Evolutionary conservation across 2,329 filamentous ascomycete species (phyloP).

Genomic region (Cladophialophora chaetospira): DNA sequence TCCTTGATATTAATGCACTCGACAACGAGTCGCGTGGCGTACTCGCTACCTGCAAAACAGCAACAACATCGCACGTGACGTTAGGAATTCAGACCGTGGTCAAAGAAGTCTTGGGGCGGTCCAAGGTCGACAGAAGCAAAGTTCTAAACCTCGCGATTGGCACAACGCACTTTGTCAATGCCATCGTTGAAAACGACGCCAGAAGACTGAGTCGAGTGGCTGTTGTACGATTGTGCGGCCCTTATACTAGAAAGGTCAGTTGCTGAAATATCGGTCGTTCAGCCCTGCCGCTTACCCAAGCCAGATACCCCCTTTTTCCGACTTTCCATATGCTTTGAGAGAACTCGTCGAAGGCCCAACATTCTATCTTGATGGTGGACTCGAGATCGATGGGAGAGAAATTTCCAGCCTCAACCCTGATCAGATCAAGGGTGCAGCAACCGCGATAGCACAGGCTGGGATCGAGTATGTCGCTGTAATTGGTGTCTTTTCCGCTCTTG

Average conservation of each 20-base stretch:
- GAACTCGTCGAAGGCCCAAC: slow-evolving; percentile 47
- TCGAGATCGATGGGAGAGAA: slow-evolving; percentile 54
- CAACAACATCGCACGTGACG: slow-evolving; percentile 55
- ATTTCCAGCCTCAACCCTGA: slow-evolving; percentile 44
- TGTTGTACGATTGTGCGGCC: slow-evolving; percentile 51
- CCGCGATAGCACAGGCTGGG: slow-evolving; percentile 40
- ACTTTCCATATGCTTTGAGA: slow-evolving; percentile 47
- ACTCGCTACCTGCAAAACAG: slow-evolving; percentile 52
- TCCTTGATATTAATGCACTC: slow-evolving; percentile 46
- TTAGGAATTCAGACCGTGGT: slow-evolving; percentile 53
- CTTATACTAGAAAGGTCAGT: slow-evolving; percentile 44
- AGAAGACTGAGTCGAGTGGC: slow-evolving; percentile 49
- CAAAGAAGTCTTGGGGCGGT: slow-evolving; percentile 44
- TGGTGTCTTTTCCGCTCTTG: slow-evolving; percentile 52
- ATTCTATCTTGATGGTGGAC: slow-evolving; percentile 49
- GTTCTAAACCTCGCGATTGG: slow-evolving; percentile 55
- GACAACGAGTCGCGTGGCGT: slow-evolving; percentile 45
- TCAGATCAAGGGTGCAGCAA: slow-evolving; percentile 42
- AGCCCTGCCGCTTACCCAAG: slow-evolving; percentile 4
- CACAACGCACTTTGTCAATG: slow-evolving; percentile 55
- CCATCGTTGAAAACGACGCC: slow-evolving; percentile 51
- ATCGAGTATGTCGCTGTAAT: slow-evolving; percentile 47
- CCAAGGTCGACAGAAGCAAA: slow-evolving; percentile 41
- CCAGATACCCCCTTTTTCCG: slow-evolving; percentile 49
- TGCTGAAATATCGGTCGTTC: background rate